phyloP scores from a whole-genome alignment of 257 asterid species.

The Ocimum tenuiflorum region DNA sequence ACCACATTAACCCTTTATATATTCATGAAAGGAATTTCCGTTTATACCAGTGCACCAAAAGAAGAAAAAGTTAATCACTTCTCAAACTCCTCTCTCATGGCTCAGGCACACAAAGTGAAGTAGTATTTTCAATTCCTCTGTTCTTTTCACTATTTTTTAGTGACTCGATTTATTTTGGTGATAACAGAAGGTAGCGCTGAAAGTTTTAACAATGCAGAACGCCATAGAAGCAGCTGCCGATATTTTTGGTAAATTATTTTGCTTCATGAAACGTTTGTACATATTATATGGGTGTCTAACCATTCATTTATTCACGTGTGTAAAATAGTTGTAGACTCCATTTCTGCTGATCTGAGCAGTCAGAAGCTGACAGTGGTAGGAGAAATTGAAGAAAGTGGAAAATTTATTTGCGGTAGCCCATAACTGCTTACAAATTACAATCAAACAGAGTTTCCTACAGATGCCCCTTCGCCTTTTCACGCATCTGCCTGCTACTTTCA shows the following conservation, averaged over 20 bases:
- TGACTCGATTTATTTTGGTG: not conserved
- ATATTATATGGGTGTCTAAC: not conserved
- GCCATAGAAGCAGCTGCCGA: conserved; percentile 87
- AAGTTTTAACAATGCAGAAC: conserved; percentile 61
- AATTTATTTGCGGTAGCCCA: no score
- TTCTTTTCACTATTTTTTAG: not conserved
- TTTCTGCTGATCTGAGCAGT: conserved; percentile 44
- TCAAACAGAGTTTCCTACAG: no score
- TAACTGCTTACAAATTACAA: no score
- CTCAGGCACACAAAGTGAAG: conserved; percentile 29
- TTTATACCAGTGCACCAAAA: conserved; percentile 2
- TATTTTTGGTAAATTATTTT: conserved; percentile 36
- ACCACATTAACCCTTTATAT: no score
- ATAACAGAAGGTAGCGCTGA: conserved; percentile 57
- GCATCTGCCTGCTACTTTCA: no score
- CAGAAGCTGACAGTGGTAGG: conserved; percentile 59
- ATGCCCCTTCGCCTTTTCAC: no score
- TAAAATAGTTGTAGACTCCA: conserved; percentile 51
- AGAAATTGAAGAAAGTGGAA: conserved; percentile 49
- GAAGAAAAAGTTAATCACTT: not conserved
- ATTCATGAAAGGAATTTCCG: no score
- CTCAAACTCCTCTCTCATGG: conserved; percentile 26
- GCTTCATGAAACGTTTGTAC: not conserved
- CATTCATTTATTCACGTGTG: not conserved
- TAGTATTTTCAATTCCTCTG: not conserved